These are phyloP conservation scores for Starmerella vaccinii DNA, from an alignment of 805 yeast genomes.

Conservation along the genomic window DNA sequence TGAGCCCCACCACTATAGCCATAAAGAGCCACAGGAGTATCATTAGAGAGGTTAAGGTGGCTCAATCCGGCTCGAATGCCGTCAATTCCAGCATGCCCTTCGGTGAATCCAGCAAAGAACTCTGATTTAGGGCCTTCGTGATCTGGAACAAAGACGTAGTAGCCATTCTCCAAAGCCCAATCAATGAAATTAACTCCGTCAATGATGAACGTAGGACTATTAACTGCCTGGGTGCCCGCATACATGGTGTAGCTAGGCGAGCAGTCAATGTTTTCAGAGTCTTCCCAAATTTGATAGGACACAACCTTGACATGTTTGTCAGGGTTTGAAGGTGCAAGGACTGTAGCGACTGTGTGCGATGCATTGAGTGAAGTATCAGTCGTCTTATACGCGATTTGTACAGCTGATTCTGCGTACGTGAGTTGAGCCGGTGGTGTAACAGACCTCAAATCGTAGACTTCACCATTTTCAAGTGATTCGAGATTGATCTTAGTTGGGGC, in stretches of 20 bases:
- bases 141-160: slow-evolving; percentile 23
- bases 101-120: slow-evolving; percentile 12
- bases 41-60: neutral
- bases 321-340: neutral
- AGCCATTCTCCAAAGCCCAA: slow-evolving; percentile 18
- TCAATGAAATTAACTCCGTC: slow-evolving; percentile 9
- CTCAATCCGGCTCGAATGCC: neutral
- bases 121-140: slow-evolving; percentile 28
- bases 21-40: neutral
- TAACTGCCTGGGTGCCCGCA: slow-evolving; percentile 9
- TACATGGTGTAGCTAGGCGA: slow-evolving; percentile 24
- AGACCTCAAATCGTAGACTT: neutral
- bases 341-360: neutral
- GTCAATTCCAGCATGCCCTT: neutral
- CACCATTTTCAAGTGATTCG: slow-evolving; percentile 10
- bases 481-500: slow-evolving; percentile 11
- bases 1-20: neutral
- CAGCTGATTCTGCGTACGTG: neutral
- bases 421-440: neutral
- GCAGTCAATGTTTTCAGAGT: slow-evolving; percentile 22
- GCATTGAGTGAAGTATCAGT: neutral
- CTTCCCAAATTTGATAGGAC: slow-evolving; percentile 26
- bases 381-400: neutral
- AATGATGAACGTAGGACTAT: neutral
- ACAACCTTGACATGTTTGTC: slow-evolving; percentile 13